Evolutionary conservation across 1,284 basidiomycete genomes (phyloP).

Genomic region (Ceratobasidium sp.): DNA sequence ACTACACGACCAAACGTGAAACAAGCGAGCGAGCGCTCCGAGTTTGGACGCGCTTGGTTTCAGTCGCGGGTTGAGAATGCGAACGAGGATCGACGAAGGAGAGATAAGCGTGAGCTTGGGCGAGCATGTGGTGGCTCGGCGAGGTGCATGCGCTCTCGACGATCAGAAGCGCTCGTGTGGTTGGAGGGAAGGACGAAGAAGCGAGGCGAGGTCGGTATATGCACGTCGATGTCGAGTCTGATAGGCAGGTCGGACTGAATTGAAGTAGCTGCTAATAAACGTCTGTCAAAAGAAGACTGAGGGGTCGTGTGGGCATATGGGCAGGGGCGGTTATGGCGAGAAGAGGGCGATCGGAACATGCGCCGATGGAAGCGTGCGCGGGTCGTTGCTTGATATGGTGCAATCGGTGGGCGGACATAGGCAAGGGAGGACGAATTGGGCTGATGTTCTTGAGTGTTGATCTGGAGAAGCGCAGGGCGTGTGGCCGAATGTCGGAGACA

Average conservation of each 20-base stretch:
- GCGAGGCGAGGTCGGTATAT: slow-evolving; percentile 25
- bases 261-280: neutral
- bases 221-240: neutral
- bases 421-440: neutral
- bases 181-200: neutral
- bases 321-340: neutral
- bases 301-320: slow-evolving; percentile 8
- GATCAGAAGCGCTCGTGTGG: neutral
- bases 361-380: slow-evolving; percentile 10
- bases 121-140: slow-evolving; percentile 4
- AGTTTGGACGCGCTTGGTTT: slow-evolving; percentile 17
- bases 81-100: neutral
- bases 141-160: slow-evolving; percentile 3
- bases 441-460: neutral
- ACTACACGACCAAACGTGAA: slow-evolving; percentile 3
- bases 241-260: neutral
- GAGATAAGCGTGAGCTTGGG: slow-evolving; percentile 5
- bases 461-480: neutral
- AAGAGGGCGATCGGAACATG: slow-evolving; percentile 6
- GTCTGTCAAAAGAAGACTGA: neutral
- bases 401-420: neutral
- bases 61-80: neutral
- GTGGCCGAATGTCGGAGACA: neutral
- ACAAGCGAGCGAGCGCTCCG: slow-evolving; percentile 2
- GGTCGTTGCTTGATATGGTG: neutral